Evolutionary conservation across 805 yeast species (phyloP).

Genomic region (Dipodascopsis tothii): DNA sequence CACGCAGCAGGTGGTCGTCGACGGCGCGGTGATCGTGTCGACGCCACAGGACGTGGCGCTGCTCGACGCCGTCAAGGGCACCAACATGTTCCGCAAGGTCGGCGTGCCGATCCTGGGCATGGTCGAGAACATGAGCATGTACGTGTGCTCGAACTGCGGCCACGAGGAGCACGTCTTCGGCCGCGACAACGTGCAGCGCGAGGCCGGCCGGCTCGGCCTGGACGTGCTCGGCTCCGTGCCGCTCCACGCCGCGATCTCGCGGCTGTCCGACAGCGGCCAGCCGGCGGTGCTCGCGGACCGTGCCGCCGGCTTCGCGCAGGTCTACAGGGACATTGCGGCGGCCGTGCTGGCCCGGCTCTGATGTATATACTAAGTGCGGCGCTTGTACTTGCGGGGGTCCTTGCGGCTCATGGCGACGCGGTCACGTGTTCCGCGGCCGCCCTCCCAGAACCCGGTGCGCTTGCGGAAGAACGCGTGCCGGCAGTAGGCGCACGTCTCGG

Average conservation of each 20-base stretch:
- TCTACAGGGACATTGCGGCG: constrained; percentile 46
- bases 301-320: constrained; percentile 33
- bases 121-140: constrained; percentile 78
- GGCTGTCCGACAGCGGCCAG: constrained; percentile 54
- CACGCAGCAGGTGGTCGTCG: constrained; percentile 67
- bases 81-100: constrained; percentile 67
- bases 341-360: constrained; percentile 22
- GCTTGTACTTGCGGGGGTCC: constrained; percentile 37
- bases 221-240: constrained; percentile 62
- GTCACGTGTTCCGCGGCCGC: constrained; percentile 40
- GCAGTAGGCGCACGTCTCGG: constrained; percentile 32
- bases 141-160: constrained; percentile 64
- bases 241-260: constrained; percentile 51
- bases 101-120: constrained; percentile 65
- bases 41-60: constrained; percentile 84
- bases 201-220: constrained; percentile 42
- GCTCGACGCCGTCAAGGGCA: constrained; percentile 71
- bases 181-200: constrained; percentile 47
- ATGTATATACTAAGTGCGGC: constrained; percentile 2
- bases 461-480: constrained; percentile 32
- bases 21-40: constrained; percentile 74
- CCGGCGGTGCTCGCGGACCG: constrained; percentile 50
- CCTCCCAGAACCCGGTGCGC: constrained; percentile 39
- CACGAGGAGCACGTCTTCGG: constrained; percentile 75
- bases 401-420: constrained; percentile 35